These are phyloP conservation scores for Breynia disticha DNA, from an alignment of 441 rosid species.

Conservation along the genomic window DNA sequence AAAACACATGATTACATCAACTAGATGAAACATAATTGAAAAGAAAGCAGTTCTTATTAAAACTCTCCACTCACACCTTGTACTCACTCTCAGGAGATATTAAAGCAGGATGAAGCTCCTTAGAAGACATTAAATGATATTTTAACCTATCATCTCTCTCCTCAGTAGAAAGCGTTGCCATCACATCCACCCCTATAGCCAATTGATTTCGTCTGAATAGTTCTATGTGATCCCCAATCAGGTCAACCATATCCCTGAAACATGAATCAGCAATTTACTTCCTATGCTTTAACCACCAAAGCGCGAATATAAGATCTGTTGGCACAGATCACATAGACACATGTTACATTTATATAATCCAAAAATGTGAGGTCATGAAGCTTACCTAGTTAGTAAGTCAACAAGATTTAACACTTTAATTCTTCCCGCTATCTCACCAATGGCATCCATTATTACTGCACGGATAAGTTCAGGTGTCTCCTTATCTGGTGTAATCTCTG, in stretches of 20 bases:
- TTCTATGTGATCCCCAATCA: constrained; percentile 88
- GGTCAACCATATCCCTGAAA: constrained; percentile 90
- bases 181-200: constrained; percentile 81
- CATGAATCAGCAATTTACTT: constrained; percentile 15
- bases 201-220: constrained; percentile 89
- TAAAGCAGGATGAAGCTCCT: constrained; percentile 92
- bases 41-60: constrained; percentile 9
- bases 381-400: constrained; percentile 76
- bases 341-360: background rate
- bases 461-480: constrained; percentile 91
- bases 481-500: constrained; percentile 82
- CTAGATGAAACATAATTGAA: background rate
- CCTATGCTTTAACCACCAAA: constrained; percentile 8
- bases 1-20: constrained; percentile 9
- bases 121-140: constrained; percentile 73
- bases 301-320: background rate
- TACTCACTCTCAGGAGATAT: constrained; percentile 92
- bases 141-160: constrained; percentile 95
- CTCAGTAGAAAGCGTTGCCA: constrained; percentile 79
- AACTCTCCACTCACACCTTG: constrained; percentile 78
- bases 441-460: constrained; percentile 76
- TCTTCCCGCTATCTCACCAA: constrained; percentile 81
- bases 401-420: constrained; percentile 76
- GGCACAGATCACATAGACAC: background rate
- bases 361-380: background rate